These are phyloP conservation scores for Aphanomyces stellatus DNA, from an alignment of 352 stramenopile genomes.

Conservation along the genomic window DNA sequence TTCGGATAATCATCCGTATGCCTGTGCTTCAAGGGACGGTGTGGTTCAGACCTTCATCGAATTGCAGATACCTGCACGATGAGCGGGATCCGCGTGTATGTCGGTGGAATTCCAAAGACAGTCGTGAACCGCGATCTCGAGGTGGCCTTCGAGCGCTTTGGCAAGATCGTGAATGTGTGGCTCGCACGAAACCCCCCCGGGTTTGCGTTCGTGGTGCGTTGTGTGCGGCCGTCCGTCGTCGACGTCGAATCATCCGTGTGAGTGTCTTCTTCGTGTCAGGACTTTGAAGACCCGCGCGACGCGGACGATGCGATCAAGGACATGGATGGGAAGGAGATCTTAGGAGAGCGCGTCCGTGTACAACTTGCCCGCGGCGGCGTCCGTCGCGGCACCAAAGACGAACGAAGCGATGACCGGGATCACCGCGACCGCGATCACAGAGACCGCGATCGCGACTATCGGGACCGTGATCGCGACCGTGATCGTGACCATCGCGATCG, in stretches of 20 bases:
- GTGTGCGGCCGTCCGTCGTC: neutral
- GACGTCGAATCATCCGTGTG: neutral
- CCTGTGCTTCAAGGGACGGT: no score
- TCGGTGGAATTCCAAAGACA: constrained; percentile 71
- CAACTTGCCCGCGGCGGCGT: constrained; percentile 68
- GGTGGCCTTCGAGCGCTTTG: constrained; percentile 75
- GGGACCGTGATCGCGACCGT: no score
- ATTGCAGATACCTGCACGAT: no score
- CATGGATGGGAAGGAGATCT: constrained; percentile 80
- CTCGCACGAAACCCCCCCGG: constrained; percentile 78
- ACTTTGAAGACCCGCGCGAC: constrained; percentile 84
- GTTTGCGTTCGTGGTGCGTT: constrained; percentile 87
- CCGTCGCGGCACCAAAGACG: constrained; percentile 41
- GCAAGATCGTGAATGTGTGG: constrained; percentile 82
- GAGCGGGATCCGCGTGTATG: constrained; percentile 78
- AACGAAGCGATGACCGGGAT: constrained; percentile 28
- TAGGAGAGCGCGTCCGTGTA: constrained; percentile 76
- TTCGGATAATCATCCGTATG: no score
- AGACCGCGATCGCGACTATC: constrained; percentile 25
- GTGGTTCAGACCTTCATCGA: neutral
- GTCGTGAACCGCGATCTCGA: constrained; percentile 74
- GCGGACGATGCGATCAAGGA: constrained; percentile 79
- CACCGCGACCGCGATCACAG: neutral
- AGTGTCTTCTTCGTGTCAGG: constrained; percentile 54
- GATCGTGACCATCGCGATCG: no score